These are phyloP conservation scores for Tricladium varicosporioides DNA, from an alignment of 2,329 filamentous ascomycete species.

Conservation along the genomic window DNA sequence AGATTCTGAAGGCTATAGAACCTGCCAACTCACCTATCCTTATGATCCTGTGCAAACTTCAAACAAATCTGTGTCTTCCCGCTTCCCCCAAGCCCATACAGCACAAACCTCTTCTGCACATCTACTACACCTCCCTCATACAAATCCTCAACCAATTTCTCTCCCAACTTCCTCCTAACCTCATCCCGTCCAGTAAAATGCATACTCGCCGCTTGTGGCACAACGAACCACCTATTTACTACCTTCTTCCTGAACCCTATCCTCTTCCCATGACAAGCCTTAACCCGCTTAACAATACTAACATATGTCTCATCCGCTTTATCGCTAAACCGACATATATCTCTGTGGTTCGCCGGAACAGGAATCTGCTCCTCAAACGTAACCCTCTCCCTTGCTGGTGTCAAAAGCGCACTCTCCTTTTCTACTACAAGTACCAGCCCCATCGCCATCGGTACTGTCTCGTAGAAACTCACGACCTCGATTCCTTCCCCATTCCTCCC, in stretches of 20 bases:
- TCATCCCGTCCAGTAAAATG: constrained; percentile 22
- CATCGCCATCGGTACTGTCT: constrained; percentile 5
- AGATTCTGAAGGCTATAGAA: too few relatives aligned
- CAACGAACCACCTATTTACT: too few relatives aligned
- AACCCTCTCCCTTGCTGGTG: background rate
- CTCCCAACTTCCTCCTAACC: constrained; percentile 6
- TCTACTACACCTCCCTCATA: constrained; percentile 2
- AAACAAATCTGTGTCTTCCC: constrained; percentile 31
- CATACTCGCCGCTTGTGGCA: too few relatives aligned
- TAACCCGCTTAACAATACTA: constrained; percentile 12
- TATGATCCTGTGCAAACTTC: constrained; percentile 17
- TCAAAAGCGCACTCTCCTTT: constrained; percentile 12
- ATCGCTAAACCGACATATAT: constrained; percentile 15
- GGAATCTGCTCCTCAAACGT: constrained; percentile 17
- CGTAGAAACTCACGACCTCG: constrained; percentile 21
- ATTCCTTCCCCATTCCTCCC: constrained; percentile 2
- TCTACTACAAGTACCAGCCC: constrained; percentile 10
- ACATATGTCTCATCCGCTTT: constrained; percentile 10
- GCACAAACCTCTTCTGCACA: constrained; percentile 16
- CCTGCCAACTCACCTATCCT: constrained; percentile 11
- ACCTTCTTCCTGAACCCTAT: background rate
- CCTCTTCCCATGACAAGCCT: background rate
- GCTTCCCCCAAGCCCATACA: constrained; percentile 33
- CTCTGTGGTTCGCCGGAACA: constrained; percentile 10
- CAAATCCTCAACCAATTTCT: too few relatives aligned